Evolutionary conservation across 257 asterid genomes (phyloP).

Genomic region (Echium plantagineum): DNA sequence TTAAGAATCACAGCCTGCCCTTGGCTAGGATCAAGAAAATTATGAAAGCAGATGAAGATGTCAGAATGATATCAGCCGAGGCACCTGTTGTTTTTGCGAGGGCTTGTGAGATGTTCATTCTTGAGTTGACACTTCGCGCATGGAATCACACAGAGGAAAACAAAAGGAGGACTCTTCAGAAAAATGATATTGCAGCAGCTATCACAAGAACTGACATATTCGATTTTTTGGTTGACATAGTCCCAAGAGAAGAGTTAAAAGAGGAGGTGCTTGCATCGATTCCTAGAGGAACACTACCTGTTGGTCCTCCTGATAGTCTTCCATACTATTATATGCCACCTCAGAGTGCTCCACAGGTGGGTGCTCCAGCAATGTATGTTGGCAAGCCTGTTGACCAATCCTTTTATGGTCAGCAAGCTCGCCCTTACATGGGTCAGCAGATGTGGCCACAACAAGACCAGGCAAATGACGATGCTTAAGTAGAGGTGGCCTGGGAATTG

Average conservation of each 20-base stretch:
- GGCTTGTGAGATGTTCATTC: constrained; percentile 97
- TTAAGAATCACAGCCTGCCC: constrained; percentile 92
- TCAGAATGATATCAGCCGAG: constrained; percentile 93
- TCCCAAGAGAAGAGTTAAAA: constrained; percentile 89
- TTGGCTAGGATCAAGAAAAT: constrained; percentile 92
- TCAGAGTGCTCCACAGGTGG: constrained; percentile 49
- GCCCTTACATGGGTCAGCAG: constrained; percentile 74
- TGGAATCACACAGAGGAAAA: constrained; percentile 98
- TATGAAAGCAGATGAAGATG: constrained; percentile 95
- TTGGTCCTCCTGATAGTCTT: constrained; percentile 74
- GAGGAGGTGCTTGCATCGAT: constrained; percentile 90
- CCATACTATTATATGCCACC: constrained; percentile 83
- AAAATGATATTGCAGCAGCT: constrained; percentile 95
- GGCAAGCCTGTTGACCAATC: constrained; percentile 86
- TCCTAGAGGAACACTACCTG: constrained; percentile 76
- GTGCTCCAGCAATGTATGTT: constrained; percentile 61
- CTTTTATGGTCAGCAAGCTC: constrained; percentile 70
- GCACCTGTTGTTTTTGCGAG: constrained; percentile 92
- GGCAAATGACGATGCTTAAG: constrained; percentile 66
- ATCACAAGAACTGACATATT: constrained; percentile 91
- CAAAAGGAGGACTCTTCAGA: constrained; percentile 92
- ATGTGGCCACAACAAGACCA: constrained; percentile 89
- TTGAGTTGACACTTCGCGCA: constrained; percentile 82
- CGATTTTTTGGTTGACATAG: constrained; percentile 92
- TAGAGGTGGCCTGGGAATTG: constrained; percentile 9